Evolutionary conservation across 208 protist genomes (phyloP), one percentile per base, ranked within the genome.

Genomic region (Trypanosoma boissoni): DNA sequence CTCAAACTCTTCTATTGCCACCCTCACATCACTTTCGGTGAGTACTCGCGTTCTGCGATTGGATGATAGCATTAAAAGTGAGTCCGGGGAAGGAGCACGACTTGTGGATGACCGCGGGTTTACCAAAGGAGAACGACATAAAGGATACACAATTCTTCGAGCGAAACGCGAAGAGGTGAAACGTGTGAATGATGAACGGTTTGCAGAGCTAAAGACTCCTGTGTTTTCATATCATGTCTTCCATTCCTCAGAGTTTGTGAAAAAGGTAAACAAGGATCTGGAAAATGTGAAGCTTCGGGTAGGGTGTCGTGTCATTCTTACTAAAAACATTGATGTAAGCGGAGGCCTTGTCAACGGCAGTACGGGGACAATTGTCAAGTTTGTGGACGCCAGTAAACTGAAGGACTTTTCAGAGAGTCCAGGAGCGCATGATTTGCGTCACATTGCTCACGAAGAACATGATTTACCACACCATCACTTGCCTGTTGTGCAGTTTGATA

Each of bases 271-370:
- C 71, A 74, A 3, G 58, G 60, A 66, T 14, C 48, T 92, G 7
- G 20, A 60, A 23, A 28, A 58, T 3, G 74, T 96, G 56, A 58
- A 49, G 0, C 65, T 96, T 41, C 68, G 87, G 14, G 71, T 78
- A 52, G 86, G 87, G 2, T 90, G 83, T 56, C 80, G 86, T 20
- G 91, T 96, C 28, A 96, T 96, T 87, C 78, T 94, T 10, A 77
- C 84, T 41, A 88, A 88, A 51, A 96, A 96, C 58, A 53, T 91
- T 16, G 79, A 89, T 45, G 41, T 73, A 16, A 62, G 41, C 23
- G 7, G 66, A 12, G 82, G 76, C 5, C 79, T 96, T 10, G 91
- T 88, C 43, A 94, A 96, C 55, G 91, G 91, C 46, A 86, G 80
- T 58, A 68, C 75, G 1, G 91, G 91, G 14, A 83, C 76, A 5